A percentile compares a stretch with the other conserved stretches of the same genome.
Evolutionary conservation across 768 basidiomycete species (phyloP).

Genomic region (Lepiota subincarnata): DNA sequence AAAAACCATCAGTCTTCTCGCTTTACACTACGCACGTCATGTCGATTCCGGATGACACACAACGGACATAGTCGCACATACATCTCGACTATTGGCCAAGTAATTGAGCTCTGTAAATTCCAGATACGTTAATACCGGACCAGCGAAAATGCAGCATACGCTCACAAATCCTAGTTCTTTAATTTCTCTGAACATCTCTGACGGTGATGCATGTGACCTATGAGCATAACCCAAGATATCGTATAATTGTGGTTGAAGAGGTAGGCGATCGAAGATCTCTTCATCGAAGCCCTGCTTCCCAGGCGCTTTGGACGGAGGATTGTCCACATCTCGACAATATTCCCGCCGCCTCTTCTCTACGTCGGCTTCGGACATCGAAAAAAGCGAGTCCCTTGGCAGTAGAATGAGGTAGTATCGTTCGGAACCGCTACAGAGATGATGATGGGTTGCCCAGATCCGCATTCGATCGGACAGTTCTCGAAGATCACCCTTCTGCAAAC

Average conservation of each 20-base stretch:
- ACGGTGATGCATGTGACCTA: slow-evolving; percentile 49
- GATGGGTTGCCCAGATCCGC: slow-evolving; percentile 53
- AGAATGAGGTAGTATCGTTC: slow-evolving; percentile 54
- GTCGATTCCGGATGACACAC: slow-evolving; percentile 25
- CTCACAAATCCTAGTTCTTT: slow-evolving; percentile 59
- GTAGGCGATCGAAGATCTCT: slow-evolving; percentile 53
- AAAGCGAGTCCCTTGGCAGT: slow-evolving; percentile 57
- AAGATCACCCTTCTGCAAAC: slow-evolving; percentile 38
- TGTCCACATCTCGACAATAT: slow-evolving; percentile 18
- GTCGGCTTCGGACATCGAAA: slow-evolving; percentile 42
- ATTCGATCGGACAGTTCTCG: slow-evolving; percentile 32
- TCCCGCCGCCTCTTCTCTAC: slow-evolving; percentile 43
- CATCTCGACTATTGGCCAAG: slow-evolving; percentile 72
- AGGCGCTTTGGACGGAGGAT: background rate
- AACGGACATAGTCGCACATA: slow-evolving; percentile 60
- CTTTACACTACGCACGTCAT: background rate
- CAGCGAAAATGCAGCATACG: slow-evolving; percentile 9
- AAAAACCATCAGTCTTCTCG: slow-evolving; percentile 3
- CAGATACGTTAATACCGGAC: background rate
- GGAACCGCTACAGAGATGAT: slow-evolving; percentile 61
- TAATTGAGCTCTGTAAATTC: slow-evolving; percentile 49
- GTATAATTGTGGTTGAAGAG: slow-evolving; percentile 64
- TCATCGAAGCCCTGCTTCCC: background rate
- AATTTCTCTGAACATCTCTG: slow-evolving; percentile 53
- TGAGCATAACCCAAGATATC: slow-evolving; percentile 67